A percentile compares a stretch with the other conserved stretches of the same genome.
These are phyloP conservation scores for Creolimax fragrantissima DNA, from an alignment of 78 protist genomes.

Conservation along the genomic window DNA sequence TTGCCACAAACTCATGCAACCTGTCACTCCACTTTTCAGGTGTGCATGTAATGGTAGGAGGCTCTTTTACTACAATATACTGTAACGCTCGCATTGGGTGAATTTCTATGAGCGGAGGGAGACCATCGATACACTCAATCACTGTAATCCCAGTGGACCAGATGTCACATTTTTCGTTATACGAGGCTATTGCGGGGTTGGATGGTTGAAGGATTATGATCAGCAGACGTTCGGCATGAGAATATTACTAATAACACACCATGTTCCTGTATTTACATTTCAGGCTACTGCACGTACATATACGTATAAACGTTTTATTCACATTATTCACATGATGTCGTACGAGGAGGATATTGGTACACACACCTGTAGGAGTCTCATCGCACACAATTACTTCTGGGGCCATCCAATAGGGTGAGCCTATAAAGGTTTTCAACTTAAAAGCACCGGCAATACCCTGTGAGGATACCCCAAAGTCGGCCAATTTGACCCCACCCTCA, in stretches of 20 bases:
- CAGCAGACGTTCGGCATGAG: too few relatives aligned
- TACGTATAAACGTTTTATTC: too few relatives aligned
- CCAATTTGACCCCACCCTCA: constrained; percentile 25
- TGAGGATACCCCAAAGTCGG: constrained; percentile 25
- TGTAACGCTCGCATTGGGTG: constrained; percentile 63
- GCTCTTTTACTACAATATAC: background rate
- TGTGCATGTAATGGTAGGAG: background rate
- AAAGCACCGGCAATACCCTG: background rate
- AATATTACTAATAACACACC: too few relatives aligned
- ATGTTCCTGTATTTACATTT: too few relatives aligned
- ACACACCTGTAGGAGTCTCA: background rate
- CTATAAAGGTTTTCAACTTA: background rate
- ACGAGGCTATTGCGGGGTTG: background rate
- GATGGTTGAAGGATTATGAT: background rate
- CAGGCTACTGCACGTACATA: too few relatives aligned
- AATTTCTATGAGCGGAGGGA: constrained; percentile 45
- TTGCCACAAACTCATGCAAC: background rate
- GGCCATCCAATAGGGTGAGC: constrained; percentile 69
- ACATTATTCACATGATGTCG: too few relatives aligned
- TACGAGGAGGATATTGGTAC: background rate
- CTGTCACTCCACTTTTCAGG: background rate
- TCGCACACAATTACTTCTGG: constrained; percentile 61
- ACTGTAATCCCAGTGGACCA: constrained; percentile 68
- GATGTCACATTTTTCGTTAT: constrained; percentile 39
- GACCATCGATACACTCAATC: constrained; percentile 44